Percentiles rank a stretch among this genome's conserved stretches.
These are phyloP conservation scores for Emmonsia crescens DNA, from an alignment of 2,329 filamentous ascomycete genomes.

Conservation along the genomic window DNA sequence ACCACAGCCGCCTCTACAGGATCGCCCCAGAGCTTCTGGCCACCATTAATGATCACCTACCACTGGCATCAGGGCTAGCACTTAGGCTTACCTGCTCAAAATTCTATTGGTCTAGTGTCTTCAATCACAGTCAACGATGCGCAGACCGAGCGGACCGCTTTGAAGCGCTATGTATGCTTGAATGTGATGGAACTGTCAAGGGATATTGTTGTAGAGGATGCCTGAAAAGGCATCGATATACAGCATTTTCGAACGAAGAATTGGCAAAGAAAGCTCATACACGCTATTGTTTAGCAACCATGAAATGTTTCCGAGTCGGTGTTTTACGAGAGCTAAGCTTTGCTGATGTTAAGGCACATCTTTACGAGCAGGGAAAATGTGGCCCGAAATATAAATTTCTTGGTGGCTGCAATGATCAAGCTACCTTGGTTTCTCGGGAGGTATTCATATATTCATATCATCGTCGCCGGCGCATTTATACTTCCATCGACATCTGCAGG, in stretches of 20 bases:
- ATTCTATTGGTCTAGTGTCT: slow-evolving; percentile 3
- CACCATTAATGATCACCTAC: slow-evolving; percentile 1
- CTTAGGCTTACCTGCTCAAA: slow-evolving; percentile 2
- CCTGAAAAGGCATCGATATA: slow-evolving; percentile 3
- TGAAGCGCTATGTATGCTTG: neutral
- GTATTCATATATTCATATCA: neutral
- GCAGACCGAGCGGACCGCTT: neutral
- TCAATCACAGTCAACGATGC: neutral
- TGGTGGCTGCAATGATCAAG: neutral
- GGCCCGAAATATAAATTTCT: neutral
- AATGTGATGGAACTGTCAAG: neutral
- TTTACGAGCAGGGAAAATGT: neutral
- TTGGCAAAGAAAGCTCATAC: neutral
- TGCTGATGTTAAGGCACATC: neutral
- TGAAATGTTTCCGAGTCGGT: slow-evolving; percentile 1
- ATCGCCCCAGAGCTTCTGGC: neutral
- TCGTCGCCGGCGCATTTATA: neutral
- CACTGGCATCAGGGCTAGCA: neutral
- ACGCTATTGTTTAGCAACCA: slow-evolving; percentile 1
- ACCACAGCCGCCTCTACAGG: neutral
- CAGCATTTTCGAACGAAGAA: slow-evolving; percentile 4
- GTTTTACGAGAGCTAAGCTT: slow-evolving; percentile 2
- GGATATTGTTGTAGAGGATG: slow-evolving; percentile 4
- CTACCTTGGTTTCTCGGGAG: neutral
- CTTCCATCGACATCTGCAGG: neutral